phyloP scores from a whole-genome alignment of 2,329 filamentous ascomycete genomes.

The Fusarium sarcochroum region DNA sequence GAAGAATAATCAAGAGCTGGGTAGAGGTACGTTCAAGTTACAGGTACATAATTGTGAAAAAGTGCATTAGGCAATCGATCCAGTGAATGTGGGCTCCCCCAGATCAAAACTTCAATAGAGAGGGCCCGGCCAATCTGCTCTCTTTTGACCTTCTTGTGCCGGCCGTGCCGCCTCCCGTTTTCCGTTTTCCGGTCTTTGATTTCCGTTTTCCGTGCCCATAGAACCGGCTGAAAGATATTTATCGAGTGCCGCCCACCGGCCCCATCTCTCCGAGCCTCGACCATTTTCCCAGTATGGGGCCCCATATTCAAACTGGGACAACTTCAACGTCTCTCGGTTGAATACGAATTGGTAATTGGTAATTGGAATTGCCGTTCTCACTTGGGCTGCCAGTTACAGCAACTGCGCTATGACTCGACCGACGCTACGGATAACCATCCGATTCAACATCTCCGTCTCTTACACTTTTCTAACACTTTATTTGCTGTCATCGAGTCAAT shows the following conservation, averaged over 20 bases:
- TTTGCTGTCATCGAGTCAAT: not conserved
- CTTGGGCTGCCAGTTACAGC: slow-evolving; percentile 3
- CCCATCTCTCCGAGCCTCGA: not conserved
- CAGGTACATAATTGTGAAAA: not conserved
- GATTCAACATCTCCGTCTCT: not conserved
- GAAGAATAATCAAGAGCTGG: not conserved
- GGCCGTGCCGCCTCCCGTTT: not conserved
- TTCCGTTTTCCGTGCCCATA: too few relatives aligned
- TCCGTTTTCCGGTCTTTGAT: too few relatives aligned
- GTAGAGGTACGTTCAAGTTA: not conserved
- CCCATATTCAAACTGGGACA: not conserved
- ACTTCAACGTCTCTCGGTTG: not conserved
- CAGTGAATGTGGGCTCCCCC: too few relatives aligned
- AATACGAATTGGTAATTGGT: not conserved
- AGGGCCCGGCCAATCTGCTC: not conserved
- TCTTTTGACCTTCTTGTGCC: slow-evolving; percentile 22
- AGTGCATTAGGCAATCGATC: slow-evolving; percentile 6
- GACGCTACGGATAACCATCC: not conserved
- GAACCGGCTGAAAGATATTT: too few relatives aligned
- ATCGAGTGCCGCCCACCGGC: slow-evolving; percentile 1
- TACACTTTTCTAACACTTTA: not conserved
- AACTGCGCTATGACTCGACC: not conserved
- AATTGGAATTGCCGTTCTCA: slow-evolving; percentile 10
- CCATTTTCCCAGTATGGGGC: not conserved
- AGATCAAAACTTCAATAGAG: too few relatives aligned